These are phyloP conservation scores for Tausonia pullulans DNA, from an alignment of 1,284 basidiomycete genomes.

Conservation along the genomic window DNA sequence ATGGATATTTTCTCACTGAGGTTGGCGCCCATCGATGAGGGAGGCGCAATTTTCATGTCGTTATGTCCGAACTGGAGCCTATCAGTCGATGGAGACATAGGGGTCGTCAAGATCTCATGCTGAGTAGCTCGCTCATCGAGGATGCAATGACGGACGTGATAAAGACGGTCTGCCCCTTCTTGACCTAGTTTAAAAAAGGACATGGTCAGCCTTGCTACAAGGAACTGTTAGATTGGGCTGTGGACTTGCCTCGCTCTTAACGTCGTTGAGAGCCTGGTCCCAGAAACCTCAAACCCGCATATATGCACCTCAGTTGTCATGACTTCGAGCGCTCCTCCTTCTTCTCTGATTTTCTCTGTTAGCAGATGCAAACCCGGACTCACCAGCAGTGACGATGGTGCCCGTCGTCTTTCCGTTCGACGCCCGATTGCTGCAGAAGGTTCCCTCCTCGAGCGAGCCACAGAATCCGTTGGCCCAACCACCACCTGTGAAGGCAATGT, in stretches of 20 bases:
- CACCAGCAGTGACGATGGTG: constrained; percentile 35
- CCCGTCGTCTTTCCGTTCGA: constrained; percentile 40
- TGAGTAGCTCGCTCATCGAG: not conserved
- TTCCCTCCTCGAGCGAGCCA: constrained; percentile 31
- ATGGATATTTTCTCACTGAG: constrained; percentile 21
- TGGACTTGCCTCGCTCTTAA: constrained; percentile 22
- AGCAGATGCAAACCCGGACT: not conserved
- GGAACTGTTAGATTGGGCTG: not conserved
- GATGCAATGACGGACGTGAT: not conserved
- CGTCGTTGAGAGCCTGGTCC: constrained; percentile 24
- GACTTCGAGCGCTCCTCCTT: too few relatives aligned
- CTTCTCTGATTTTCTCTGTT: not conserved
- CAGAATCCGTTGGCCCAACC: constrained; percentile 38
- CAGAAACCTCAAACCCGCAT: constrained; percentile 21
- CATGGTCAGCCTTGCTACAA: constrained; percentile 25
- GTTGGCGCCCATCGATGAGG: constrained; percentile 41
- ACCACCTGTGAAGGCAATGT: constrained; percentile 13
- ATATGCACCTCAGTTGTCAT: not conserved
- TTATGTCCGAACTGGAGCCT: constrained; percentile 42
- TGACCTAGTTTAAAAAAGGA: constrained; percentile 32
- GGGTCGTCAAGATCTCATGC: not conserved
- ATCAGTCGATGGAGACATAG: constrained; percentile 22
- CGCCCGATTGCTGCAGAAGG: constrained; percentile 38
- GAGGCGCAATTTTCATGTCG: constrained; percentile 40
- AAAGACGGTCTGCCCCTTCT: constrained; percentile 32